Evolutionary conservation across 2,329 filamentous ascomycete species (phyloP), one percentile per base, ranked within the genome.

Genomic region (Apiospora marii): DNA sequence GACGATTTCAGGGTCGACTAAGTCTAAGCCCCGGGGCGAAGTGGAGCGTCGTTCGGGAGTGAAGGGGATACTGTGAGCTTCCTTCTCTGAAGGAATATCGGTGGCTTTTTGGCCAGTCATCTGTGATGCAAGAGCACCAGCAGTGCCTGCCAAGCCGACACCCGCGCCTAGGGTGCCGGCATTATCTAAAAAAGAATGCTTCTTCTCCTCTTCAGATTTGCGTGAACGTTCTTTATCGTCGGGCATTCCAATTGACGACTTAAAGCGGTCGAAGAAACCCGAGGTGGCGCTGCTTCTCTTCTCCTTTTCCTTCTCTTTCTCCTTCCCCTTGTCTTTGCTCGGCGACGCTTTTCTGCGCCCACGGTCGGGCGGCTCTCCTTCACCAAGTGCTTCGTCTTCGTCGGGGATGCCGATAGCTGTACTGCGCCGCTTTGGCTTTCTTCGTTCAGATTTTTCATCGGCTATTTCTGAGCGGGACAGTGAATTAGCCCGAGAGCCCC

Each of bases 121-220:
- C 78, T 82, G 79, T 78, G 82, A 81, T 78, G 82, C 79, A 75
- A 83, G 75, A 73, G 82, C 83, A 78, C 82, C 82, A 75, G 82
- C 85, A 80, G 84, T 85, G 82, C 86, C 85, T 84, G 85, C 86
- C 82, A 88, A 80, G 88, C 90, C 90, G 89, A 85, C 90, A 92
- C 90, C 89, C 86, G 87, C 88, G 90, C 90, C 90, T 89, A 88
- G 85, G 87, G 87, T 92, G 87, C 85, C 90, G 90, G 90, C 88
- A 87, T 88, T 90, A 92, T 83, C 90, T 92, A 92, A 91, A 91
- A 92, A 92, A 92, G 89, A 89, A 84, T 87, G 82, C 81, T 84
- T 83, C 74, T 81, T 81, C 58, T 81, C 78, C 69, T 82, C 75
- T 73, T 80, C 75, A 74, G 77, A 73, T 75, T 79, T 80, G 69